A percentile compares a stretch with the other conserved stretches of the same genome.
phyloP scores from a whole-genome alignment of 108 stramenopile species.

The Nitzschia inconspicua region DNA sequence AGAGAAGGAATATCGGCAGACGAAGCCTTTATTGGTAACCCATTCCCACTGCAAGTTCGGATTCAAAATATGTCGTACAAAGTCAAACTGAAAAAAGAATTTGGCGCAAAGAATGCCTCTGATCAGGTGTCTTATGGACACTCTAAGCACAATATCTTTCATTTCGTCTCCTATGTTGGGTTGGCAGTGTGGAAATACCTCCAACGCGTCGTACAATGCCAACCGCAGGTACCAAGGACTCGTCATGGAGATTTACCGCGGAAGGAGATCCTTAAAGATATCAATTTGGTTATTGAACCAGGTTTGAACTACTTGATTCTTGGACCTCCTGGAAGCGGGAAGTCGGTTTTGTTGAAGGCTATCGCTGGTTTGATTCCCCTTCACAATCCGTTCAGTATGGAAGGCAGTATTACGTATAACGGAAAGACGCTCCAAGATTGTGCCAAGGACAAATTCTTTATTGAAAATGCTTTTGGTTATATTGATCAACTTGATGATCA shows the following conservation, averaged over 20 bases:
- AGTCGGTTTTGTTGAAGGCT: conserved; percentile 53
- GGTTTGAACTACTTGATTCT: conserved; percentile 46
- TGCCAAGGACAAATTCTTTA: conserved; percentile 14
- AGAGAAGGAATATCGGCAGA: no score
- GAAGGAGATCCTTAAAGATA: conserved; percentile 31
- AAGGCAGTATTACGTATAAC: conserved; percentile 26
- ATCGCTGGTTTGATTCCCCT: conserved; percentile 49
- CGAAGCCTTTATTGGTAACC: neutral
- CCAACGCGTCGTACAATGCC: neutral
- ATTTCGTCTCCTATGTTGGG: conserved; percentile 1
- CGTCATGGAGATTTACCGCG: no score
- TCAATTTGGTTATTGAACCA: conserved; percentile 47
- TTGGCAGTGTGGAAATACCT: neutral
- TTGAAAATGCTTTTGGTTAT: conserved; percentile 41
- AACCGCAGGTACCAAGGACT: neutral
- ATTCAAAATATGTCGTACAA: conserved; percentile 3
- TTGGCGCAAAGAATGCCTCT: conserved; percentile 2
- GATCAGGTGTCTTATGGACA: no score
- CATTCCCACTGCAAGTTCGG: conserved; percentile 10
- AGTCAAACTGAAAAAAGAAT: neutral
- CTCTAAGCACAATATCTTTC: no score
- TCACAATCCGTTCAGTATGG: conserved; percentile 51
- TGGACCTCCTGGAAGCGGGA: conserved; percentile 67
- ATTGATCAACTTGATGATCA: conserved; percentile 65
- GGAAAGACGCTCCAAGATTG: conserved; percentile 8